Conservation (phyloP, 768 basidiomycete species). For the Tephrocybe sp. region DNA sequence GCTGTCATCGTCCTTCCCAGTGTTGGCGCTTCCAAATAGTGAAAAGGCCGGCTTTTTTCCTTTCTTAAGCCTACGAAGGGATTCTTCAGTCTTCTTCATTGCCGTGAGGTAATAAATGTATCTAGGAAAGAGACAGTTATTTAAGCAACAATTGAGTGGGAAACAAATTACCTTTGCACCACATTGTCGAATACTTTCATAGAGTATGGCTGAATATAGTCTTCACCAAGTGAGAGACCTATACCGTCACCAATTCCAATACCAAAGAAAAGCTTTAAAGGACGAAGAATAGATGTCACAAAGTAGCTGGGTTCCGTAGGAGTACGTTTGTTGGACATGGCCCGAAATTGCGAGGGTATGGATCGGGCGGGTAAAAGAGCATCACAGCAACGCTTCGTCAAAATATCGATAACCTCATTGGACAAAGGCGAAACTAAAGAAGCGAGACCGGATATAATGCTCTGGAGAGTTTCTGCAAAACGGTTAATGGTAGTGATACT, state of each 20-base stretch:
- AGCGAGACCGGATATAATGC: slow-evolving; percentile 47
- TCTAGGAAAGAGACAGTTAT: slow-evolving; percentile 24
- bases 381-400: slow-evolving; percentile 82
- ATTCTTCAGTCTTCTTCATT: slow-evolving; percentile 93
- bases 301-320: slow-evolving; percentile 87
- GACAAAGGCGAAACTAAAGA: slow-evolving; percentile 57
- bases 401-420: slow-evolving; percentile 62
- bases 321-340: slow-evolving; percentile 69
- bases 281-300: slow-evolving; percentile 74
- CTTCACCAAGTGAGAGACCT: slow-evolving; percentile 56
- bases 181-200: slow-evolving; percentile 71
- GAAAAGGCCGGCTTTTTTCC: slow-evolving; percentile 78
- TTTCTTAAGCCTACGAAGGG: slow-evolving; percentile 81
- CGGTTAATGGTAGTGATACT: slow-evolving; percentile 3
- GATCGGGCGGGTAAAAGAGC: slow-evolving; percentile 80
- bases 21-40: slow-evolving; percentile 59
- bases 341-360: slow-evolving; percentile 88
- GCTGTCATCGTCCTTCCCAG: slow-evolving; percentile 60
- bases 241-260: slow-evolving; percentile 55
- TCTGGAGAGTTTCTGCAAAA: slow-evolving; percentile 50
- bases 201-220: slow-evolving; percentile 47
- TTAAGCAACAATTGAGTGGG: background rate
- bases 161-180: slow-evolving; percentile 51
- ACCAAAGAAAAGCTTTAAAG: slow-evolving; percentile 73
- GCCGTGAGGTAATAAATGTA: slow-evolving; percentile 77